These are phyloP conservation scores for Blastomyces percursus DNA, from an alignment of 2,329 filamentous ascomycete species.

Conservation along the genomic window DNA sequence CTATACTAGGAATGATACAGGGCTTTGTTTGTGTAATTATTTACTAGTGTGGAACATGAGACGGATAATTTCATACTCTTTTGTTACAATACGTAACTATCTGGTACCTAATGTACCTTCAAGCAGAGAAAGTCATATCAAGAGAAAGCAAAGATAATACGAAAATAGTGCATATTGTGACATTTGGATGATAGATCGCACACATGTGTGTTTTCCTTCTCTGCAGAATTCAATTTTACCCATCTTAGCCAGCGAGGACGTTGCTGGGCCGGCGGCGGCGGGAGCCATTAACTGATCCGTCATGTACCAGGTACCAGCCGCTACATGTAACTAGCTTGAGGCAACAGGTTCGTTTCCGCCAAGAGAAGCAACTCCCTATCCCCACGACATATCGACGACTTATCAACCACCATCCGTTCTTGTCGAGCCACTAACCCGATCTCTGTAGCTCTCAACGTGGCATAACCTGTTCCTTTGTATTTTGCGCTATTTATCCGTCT, in stretches of 20 bases:
- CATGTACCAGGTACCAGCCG: background rate
- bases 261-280: background rate
- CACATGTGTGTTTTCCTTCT: background rate
- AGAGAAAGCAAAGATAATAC: background rate
- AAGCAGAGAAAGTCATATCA: background rate
- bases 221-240: background rate
- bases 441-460: background rate
- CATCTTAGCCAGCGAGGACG: background rate
- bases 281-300: background rate
- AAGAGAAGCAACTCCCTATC: background rate
- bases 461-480: background rate
- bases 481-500: background rate
- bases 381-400: background rate
- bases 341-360: background rate
- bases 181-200: background rate
- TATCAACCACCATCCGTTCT: background rate
- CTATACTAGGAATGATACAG: background rate
- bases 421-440: background rate
- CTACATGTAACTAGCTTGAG: background rate
- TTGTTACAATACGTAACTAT: background rate
- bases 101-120: background rate
- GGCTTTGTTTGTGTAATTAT: background rate
- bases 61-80: background rate
- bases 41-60: background rate
- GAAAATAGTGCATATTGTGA: background rate